Conservation (phyloP, 495 filamentous ascomycete species). For the Xylaria cubensis region DNA sequence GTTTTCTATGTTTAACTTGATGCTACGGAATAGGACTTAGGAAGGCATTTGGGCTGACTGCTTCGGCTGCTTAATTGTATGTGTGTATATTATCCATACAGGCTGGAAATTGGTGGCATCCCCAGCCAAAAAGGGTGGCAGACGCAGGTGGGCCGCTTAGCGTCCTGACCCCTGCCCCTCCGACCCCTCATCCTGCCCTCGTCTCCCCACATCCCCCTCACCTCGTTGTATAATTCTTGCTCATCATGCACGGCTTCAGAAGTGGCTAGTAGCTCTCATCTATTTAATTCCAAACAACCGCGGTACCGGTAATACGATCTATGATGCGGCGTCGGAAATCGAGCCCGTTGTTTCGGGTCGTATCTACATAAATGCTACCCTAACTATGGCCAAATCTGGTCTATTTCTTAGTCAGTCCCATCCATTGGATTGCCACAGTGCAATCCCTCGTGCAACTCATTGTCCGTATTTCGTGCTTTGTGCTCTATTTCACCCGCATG, state of each 20-base stretch:
- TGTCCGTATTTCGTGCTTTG: not conserved
- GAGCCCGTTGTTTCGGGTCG: not conserved
- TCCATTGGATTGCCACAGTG: not conserved
- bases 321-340: not conserved
- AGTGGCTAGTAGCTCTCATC: not conserved
- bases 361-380: not conserved
- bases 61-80: too few species aligned
- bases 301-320: not conserved
- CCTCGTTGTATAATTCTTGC: slow-evolving; percentile 4
- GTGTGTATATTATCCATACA: too few species aligned
- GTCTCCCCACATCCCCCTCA: not conserved
- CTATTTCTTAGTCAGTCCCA: not conserved
- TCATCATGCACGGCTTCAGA: not conserved
- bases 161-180: not conserved
- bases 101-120: too few species aligned
- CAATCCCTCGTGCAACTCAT: not conserved
- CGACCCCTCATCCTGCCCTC: not conserved
- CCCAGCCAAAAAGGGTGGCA: too few species aligned
- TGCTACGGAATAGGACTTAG: too few species aligned
- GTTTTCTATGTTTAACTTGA: too few species aligned
- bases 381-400: not conserved
- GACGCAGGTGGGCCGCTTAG: too few species aligned
- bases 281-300: not conserved
- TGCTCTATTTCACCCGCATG: slow-evolving; percentile 10
- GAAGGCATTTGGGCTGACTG: too few species aligned